Percentiles rank a stretch among this genome's conserved stretches.
These are phyloP conservation scores for Cordyceps sp. DNA, from an alignment of 2,329 filamentous ascomycete genomes.

Conservation along the genomic window DNA sequence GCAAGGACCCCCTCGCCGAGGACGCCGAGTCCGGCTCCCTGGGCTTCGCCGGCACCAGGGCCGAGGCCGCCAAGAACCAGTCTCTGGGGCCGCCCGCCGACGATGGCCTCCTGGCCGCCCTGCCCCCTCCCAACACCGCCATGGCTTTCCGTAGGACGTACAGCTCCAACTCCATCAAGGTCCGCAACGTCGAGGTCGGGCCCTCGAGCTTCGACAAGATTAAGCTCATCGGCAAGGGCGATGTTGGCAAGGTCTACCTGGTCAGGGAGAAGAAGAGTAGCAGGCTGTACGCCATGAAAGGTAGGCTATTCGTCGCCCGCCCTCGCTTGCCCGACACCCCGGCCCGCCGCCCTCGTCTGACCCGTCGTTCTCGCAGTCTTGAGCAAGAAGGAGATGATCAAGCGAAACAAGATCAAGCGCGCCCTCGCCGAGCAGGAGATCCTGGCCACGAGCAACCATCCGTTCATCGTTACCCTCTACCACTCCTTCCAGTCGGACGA, in stretches of 20 bases:
- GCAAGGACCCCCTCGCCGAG: constrained; percentile 57
- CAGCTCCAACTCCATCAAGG: constrained; percentile 98
- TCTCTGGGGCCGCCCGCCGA: constrained; percentile 24
- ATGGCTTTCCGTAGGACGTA: constrained; percentile 85
- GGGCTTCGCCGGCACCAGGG: constrained; percentile 16
- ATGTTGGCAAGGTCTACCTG: constrained; percentile 95
- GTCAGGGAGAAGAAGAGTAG: constrained; percentile 96
- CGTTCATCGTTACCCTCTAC: constrained; percentile 96
- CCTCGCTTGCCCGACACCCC: not conserved
- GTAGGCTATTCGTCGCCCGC: constrained; percentile 26
- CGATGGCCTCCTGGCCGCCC: constrained; percentile 31
- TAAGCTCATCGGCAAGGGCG: constrained; percentile 96
- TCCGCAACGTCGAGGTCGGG: constrained; percentile 89
- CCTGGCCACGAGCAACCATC: constrained; percentile 93
- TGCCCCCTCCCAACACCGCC: constrained; percentile 49
- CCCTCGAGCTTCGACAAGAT: constrained; percentile 98
- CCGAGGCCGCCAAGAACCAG: constrained; percentile 13
- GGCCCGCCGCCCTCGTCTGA: not conserved
- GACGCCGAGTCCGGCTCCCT: constrained; percentile 27
- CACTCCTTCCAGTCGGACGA: constrained; percentile 99
- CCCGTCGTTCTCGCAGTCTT: constrained; percentile 43
- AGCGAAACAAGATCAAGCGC: constrained; percentile 99
- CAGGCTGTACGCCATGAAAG: constrained; percentile 95
- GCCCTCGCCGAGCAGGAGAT: constrained; percentile 97
- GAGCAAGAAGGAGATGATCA: constrained; percentile 99